These are phyloP conservation scores for Lentinula boryana DNA, from an alignment of 768 basidiomycete genomes.

Conservation along the genomic window DNA sequence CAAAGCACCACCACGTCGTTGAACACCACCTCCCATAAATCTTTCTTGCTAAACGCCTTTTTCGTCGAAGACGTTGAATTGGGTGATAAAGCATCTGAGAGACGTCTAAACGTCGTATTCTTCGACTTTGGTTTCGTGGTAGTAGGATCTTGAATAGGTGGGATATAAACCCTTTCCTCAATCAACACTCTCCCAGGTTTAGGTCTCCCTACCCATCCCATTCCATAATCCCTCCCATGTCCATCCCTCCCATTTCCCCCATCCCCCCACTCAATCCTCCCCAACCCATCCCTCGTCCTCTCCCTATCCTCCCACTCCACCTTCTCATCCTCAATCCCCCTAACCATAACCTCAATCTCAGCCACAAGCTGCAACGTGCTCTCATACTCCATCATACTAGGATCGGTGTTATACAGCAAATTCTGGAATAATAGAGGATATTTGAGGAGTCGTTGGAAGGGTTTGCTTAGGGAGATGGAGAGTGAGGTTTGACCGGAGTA, in stretches of 20 bases:
- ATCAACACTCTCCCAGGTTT: constrained; percentile 86
- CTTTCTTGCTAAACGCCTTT: constrained; percentile 67
- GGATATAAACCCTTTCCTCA: constrained; percentile 60
- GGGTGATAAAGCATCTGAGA: constrained; percentile 73
- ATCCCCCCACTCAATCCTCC: constrained; percentile 94
- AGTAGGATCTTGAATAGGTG: constrained; percentile 15
- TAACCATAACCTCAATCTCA: constrained; percentile 93
- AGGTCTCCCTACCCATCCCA: constrained; percentile 67
- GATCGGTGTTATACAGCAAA: constrained; percentile 93
- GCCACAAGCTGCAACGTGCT: constrained; percentile 94
- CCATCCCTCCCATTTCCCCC: constrained; percentile 68
- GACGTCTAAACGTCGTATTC: constrained; percentile 84
- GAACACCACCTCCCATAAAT: constrained; percentile 93
- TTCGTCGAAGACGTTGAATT: too few relatives aligned
- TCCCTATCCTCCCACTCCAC: constrained; percentile 3
- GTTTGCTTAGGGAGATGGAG: constrained; percentile 90
- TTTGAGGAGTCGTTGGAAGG: constrained; percentile 94
- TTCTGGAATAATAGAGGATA: constrained; percentile 98
- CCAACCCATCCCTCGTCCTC: constrained; percentile 31
- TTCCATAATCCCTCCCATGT: background rate
- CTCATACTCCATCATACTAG: constrained; percentile 96
- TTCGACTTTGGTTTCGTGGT: constrained; percentile 70
- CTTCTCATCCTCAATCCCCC: constrained; percentile 52
- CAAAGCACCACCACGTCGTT: constrained; percentile 94
- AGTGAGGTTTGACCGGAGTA: background rate